Conservation (phyloP, 2,329 filamentous ascomycete genomes). For the Hypoxylon sp. region DNA sequence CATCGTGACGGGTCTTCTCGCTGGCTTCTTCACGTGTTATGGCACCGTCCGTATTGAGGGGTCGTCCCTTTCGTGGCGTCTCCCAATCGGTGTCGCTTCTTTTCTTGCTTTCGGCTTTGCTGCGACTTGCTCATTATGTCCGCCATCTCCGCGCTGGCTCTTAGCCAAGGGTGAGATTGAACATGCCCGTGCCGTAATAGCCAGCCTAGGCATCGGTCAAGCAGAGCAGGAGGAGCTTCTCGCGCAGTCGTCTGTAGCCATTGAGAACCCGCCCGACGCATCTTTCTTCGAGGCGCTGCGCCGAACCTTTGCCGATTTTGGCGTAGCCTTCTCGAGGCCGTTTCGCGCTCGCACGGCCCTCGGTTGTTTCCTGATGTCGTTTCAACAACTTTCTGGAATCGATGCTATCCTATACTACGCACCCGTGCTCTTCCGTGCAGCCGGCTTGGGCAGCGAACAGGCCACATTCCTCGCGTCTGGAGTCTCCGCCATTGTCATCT, state of each 20-base stretch:
- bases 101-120: background rate
- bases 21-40: background rate
- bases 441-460: background rate
- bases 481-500: background rate
- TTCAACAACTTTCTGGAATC: background rate
- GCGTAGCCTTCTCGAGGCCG: background rate
- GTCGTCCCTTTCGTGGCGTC: background rate
- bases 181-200: background rate
- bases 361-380: background rate
- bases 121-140: background rate
- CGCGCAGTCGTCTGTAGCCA: background rate
- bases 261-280: background rate
- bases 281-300: background rate
- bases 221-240: background rate
- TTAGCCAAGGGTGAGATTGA: background rate
- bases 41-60: background rate
- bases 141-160: background rate
- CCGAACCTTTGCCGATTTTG: background rate
- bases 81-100: background rate
- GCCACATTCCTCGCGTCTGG: background rate
- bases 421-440: background rate
- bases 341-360: background rate
- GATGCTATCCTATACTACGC: background rate
- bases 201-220: background rate
- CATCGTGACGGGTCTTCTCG: background rate